Evolutionary conservation across 2,329 filamentous ascomycete species (phyloP).

Genomic region (Botrytis medusae): DNA sequence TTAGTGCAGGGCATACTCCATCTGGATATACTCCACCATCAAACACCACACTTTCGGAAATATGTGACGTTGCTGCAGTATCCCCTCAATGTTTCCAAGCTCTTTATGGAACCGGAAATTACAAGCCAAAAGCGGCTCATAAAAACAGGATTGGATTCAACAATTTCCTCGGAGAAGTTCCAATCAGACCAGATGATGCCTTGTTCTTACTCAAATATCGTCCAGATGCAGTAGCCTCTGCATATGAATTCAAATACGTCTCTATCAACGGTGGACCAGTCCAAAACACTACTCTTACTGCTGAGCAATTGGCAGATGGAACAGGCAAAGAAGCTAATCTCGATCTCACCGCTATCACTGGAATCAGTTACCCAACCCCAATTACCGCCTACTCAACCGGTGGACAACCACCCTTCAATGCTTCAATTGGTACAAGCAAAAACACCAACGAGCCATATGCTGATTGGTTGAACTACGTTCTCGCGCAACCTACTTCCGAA

Average conservation of each 20-base stretch:
- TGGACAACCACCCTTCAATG: conserved; percentile 52
- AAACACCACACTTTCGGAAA: conserved; percentile 35
- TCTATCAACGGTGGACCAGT: conserved; percentile 27
- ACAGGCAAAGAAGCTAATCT: conserved; percentile 52
- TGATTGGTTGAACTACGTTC: conserved; percentile 52
- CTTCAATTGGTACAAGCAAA: conserved; percentile 41
- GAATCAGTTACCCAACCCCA: conserved; percentile 53
- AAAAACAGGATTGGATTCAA: conserved; percentile 33
- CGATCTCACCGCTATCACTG: conserved; percentile 55
- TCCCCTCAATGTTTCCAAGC: conserved; percentile 31
- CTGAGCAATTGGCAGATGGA: conserved; percentile 21
- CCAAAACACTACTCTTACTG: conserved; percentile 26
- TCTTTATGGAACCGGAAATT: conserved; percentile 29
- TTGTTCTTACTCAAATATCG: conserved; percentile 30
- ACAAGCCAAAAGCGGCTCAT: conserved; percentile 26
- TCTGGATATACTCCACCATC: conserved; percentile 37
- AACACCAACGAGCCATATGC: conserved; percentile 57
- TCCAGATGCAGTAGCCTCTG: conserved; percentile 27
- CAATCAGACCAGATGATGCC: conserved; percentile 30
- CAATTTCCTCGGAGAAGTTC: conserved; percentile 31
- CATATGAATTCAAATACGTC: conserved; percentile 25
- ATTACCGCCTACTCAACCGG: conserved; percentile 56
- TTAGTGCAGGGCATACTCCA: background rate
- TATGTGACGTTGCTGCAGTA: conserved; percentile 61
- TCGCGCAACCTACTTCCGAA: conserved; percentile 43